Conservation (phyloP, 495 filamentous ascomycete genomes). For the Aspergillus sclerotioniger region DNA sequence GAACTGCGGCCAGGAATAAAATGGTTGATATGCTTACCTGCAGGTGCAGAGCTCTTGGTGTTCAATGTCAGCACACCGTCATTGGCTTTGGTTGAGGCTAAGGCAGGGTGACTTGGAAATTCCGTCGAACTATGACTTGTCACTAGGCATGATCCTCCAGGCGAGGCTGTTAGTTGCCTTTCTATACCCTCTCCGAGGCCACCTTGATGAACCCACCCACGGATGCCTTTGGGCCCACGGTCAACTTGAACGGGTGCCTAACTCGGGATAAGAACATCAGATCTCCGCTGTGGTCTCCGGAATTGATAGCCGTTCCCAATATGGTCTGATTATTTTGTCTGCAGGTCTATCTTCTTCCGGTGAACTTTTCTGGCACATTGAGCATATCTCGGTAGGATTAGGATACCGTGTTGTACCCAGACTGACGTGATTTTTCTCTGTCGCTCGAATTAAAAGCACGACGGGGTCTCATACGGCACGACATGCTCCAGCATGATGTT, state of each 20-base stretch:
- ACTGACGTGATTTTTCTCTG: not conserved
- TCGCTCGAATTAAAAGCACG: not conserved
- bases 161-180: not conserved
- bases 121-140: constrained; percentile 6
- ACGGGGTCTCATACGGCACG: no score
- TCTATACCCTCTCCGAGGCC: not conserved
- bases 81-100: not conserved
- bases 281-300: not conserved
- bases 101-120: constrained; percentile 2
- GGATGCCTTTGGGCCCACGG: not conserved
- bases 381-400: not conserved
- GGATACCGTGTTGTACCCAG: not conserved
- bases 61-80: not conserved
- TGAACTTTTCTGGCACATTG: not conserved
- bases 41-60: not conserved
- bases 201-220: not conserved
- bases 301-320: no score
- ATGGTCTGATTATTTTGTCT: not conserved
- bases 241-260: not conserved
- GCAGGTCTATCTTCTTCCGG: not conserved
- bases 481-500: no score
- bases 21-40: not conserved
- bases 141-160: not conserved
- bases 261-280: not conserved
- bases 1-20: not conserved